Evolutionary conservation across 768 basidiomycete species (phyloP).

Genomic region (Hypholoma fasciculare): DNA sequence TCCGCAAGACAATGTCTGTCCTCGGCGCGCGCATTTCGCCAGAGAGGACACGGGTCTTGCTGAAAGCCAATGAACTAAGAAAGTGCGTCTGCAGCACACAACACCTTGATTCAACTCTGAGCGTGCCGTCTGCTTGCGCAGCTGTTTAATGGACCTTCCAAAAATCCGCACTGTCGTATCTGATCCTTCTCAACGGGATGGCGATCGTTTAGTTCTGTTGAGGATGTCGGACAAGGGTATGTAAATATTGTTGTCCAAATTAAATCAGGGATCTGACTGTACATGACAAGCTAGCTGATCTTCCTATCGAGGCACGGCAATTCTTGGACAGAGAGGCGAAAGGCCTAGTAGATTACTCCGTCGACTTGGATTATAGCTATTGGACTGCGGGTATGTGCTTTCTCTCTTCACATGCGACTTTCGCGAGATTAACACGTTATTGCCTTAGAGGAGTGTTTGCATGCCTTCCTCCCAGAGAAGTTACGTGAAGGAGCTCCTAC

Average conservation of each 20-base stretch:
- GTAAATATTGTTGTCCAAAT: conserved; percentile 8
- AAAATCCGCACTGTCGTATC: conserved; percentile 59
- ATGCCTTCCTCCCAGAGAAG: conserved; percentile 77
- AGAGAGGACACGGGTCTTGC: conserved; percentile 49
- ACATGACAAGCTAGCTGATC: conserved; percentile 61
- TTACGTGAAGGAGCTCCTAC: conserved; percentile 79
- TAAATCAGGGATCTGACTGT: conserved; percentile 10
- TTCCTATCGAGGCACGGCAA: conserved; percentile 53
- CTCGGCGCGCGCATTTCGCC: conserved; percentile 68
- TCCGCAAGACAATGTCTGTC: conserved; percentile 64
- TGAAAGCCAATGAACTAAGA: conserved; percentile 59
- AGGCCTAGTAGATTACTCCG: conserved; percentile 54
- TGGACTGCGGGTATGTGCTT: conserved; percentile 75
- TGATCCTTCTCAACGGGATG: conserved; percentile 48
- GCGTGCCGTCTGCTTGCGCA: conserved; percentile 23
- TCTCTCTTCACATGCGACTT: background rate
- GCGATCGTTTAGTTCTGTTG: conserved; percentile 65
- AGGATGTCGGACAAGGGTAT: conserved; percentile 61
- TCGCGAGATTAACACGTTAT: background rate
- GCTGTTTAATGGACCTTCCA: conserved; percentile 68
- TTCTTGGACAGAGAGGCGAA: conserved; percentile 58
- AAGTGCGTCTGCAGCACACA: conserved; percentile 40
- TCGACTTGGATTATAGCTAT: conserved; percentile 80
- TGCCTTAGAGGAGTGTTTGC: conserved; percentile 75
- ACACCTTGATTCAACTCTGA: background rate